Percentiles rank a stretch among this genome's conserved stretches.
Evolutionary conservation across 257 asterid genomes (phyloP).

Genomic region (Solanum chaucha): DNA sequence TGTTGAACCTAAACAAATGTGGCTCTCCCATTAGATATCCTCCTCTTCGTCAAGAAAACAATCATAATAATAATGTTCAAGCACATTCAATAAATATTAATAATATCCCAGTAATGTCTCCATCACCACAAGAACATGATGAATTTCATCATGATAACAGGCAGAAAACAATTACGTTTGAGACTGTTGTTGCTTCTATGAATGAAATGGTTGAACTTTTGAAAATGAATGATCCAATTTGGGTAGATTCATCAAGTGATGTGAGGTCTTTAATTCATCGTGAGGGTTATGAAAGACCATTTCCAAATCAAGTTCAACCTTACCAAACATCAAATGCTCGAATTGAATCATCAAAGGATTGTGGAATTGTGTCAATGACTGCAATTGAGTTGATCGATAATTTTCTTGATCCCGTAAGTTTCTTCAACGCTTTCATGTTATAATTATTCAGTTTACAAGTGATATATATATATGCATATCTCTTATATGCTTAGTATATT

Average conservation of each 20-base stretch:
- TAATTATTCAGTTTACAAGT: background rate
- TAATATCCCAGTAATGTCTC: background rate
- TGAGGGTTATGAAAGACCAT: conserved; percentile 43
- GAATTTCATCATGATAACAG: conserved; percentile 8
- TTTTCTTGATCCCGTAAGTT: conserved; percentile 44
- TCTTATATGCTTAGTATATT: background rate
- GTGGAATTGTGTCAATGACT: conserved; percentile 43
- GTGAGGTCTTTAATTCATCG: conserved; percentile 32
- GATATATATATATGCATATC: background rate
- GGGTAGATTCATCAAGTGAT: conserved; percentile 33
- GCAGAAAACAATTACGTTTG: conserved; percentile 27
- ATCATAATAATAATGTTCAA: background rate
- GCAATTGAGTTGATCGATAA: conserved; percentile 41
- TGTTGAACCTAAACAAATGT: conserved; percentile 11
- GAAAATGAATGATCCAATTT: conserved; percentile 46
- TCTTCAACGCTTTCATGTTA: background rate
- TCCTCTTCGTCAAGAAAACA: background rate
- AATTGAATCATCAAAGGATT: conserved; percentile 59
- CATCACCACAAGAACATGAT: background rate
- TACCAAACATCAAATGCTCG: conserved; percentile 29
- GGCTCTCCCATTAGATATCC: conserved; percentile 4
- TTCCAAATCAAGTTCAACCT: conserved; percentile 23
- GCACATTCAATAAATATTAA: conserved; percentile 1
- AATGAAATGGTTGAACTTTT: conserved; percentile 47
- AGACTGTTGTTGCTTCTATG: conserved; percentile 30